Evolutionary conservation across 257 asterid genomes (phyloP).

Genomic region (Solanum chilense): DNA sequence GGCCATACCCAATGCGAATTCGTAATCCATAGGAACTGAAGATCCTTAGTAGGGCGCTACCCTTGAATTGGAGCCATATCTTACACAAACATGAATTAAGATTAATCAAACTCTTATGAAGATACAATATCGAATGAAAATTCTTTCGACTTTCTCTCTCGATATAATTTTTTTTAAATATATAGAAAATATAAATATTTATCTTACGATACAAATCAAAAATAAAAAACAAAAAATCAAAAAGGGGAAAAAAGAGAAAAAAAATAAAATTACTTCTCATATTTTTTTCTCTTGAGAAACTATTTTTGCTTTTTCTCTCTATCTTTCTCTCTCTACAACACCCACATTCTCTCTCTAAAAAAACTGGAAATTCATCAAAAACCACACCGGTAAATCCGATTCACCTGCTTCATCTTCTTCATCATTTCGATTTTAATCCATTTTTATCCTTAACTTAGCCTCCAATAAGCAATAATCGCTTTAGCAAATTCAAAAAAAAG

Average conservation of each 20-base stretch:
- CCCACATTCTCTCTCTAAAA: not conserved
- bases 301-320: not conserved
- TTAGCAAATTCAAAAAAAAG: not conserved
- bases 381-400: slow-evolving; percentile 1
- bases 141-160: not conserved
- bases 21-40: not conserved
- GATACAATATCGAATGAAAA: not conserved
- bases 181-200: not conserved
- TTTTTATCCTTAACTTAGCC: not conserved
- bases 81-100: too few relatives aligned
- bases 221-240: not conserved
- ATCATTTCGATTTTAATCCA: not conserved
- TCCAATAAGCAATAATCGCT: not conserved
- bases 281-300: not conserved
- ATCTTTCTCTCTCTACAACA: not conserved
- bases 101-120: not conserved
- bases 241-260: not conserved
- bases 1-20: not conserved
- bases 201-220: not conserved
- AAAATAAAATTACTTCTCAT: not conserved
- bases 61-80: not conserved
- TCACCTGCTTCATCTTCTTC: not conserved
- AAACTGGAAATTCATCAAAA: not conserved
- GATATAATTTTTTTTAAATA: not conserved
- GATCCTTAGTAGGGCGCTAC: not conserved